Evolutionary conservation across 805 yeast species (phyloP), one percentile per base, ranked within the genome.

Genomic region (Scheffersomyces coipomensis): DNA sequence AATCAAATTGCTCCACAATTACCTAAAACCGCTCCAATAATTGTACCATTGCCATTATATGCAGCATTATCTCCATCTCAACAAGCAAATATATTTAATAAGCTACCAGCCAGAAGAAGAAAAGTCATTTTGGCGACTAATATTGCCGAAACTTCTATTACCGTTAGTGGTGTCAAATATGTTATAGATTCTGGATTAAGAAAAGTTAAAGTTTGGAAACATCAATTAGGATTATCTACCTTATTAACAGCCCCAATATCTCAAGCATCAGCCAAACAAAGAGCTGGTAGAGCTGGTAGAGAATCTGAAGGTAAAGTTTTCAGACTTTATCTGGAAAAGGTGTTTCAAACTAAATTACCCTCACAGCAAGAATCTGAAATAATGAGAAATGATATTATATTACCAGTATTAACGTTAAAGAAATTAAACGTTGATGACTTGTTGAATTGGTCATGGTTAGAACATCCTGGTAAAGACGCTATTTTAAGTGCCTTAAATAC

Each of bases 251-350:
- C 93, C 0, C 93, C 99, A 1, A 83, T 93, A 17, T 89, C 98
- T 0, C 88, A 85, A 53, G 95, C 98, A 0, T 85, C 96, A 29
- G 99, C 98, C 0, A 78, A 86, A 25, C 99, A 93, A 67, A 73
- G 99, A 63, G 81, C 90, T 33, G 99, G 99, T 60, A 86, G 99
- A 73, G 98, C 99, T n/a, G 99, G 99, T 45, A 88, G 99, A 79
- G 98, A 93, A 64, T 79, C 85, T 22, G 52, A 58, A 10, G 99
- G 99, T 31, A 91, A 91, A 59, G 87, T 93, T 32, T 93, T 73
- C 62, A 67, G 98, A 43, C 64, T 93, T 26, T 93, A 84, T 59
- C 81, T 86, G 35, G 98, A 91, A 51, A 57, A 66, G 1, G 83
- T 86, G 42, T 91, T 78, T 51, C 42, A 60, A 3, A 74, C 74